These are phyloP conservation scores for Xylaria sp. DNA, from an alignment of 2,329 filamentous ascomycete species.

Conservation along the genomic window DNA sequence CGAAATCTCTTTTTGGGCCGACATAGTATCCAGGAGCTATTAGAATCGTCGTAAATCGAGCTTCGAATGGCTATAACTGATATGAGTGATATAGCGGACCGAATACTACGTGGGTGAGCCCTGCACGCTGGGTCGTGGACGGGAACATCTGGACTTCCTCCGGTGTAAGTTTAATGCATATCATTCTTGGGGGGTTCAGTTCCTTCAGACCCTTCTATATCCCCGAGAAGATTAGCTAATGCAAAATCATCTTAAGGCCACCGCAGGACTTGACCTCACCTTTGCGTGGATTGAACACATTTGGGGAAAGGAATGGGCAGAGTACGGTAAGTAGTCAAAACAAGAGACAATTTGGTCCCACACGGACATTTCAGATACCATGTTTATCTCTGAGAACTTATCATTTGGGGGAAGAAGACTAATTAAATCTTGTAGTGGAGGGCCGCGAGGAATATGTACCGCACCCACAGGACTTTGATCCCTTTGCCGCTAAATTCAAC, in stretches of 20 bases:
- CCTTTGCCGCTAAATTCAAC: conserved; percentile 44
- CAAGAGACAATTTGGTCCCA: not conserved
- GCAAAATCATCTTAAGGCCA: conserved; percentile 17
- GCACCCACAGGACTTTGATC: conserved; percentile 45
- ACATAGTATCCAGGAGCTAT: not conserved
- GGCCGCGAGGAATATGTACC: conserved; percentile 64
- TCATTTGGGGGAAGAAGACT: not conserved
- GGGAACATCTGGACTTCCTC: conserved; percentile 71
- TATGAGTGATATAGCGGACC: conserved; percentile 45
- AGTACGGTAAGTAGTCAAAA: conserved; percentile 29
- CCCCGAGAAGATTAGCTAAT: not conserved
- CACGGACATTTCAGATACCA: not conserved
- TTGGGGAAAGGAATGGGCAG: conserved; percentile 61
- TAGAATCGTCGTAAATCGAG: not conserved
- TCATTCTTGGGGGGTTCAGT: not conserved
- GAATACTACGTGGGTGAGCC: conserved; percentile 63
- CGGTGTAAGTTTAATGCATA: conserved; percentile 55
- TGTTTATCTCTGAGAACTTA: not conserved
- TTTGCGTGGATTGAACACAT: conserved; percentile 54
- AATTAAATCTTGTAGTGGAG: conserved; percentile 50
- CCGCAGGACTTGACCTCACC: conserved; percentile 52
- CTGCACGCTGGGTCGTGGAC: conserved; percentile 69
- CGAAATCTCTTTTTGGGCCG: not conserved
- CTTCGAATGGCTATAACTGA: not conserved
- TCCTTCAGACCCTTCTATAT: not conserved